phyloP scores from a whole-genome alignment of 163 green algal species.

The Coccomyxa subellipsoidea region DNA sequence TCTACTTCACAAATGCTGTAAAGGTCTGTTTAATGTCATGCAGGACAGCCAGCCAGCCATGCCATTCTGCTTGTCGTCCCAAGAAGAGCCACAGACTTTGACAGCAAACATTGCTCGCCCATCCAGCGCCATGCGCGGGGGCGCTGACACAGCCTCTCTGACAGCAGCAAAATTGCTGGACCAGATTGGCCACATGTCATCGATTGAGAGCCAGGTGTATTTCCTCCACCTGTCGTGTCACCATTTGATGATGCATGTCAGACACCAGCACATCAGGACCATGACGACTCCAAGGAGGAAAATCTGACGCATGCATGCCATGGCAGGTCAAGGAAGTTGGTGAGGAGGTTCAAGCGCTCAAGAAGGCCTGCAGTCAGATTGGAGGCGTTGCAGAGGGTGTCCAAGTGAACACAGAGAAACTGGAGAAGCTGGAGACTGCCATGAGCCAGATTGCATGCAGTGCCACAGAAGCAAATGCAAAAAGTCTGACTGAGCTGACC shows the following conservation, averaged over 20 bases:
- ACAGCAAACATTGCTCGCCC: neutral
- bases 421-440: neutral
- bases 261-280: no score
- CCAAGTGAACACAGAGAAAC: neutral
- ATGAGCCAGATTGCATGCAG: neutral
- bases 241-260: no score
- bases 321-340: neutral
- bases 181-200: neutral
- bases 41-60: neutral
- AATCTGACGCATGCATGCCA: no score
- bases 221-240: no score
- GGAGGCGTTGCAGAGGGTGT: neutral
- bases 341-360: neutral
- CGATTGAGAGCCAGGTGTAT: neutral
- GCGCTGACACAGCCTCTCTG: neutral
- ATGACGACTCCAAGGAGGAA: no score
- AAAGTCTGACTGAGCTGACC: neutral
- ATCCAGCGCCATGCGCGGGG: neutral
- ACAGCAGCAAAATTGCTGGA: conserved; percentile 5
- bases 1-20: neutral
- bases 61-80: neutral
- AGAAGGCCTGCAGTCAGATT: neutral
- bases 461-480: neutral
- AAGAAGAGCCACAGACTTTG: neutral
- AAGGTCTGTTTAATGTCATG: neutral